Base-by-base conservation (phyloP, 805 yeast genomes). In the Yarrowia sp. region DNA sequence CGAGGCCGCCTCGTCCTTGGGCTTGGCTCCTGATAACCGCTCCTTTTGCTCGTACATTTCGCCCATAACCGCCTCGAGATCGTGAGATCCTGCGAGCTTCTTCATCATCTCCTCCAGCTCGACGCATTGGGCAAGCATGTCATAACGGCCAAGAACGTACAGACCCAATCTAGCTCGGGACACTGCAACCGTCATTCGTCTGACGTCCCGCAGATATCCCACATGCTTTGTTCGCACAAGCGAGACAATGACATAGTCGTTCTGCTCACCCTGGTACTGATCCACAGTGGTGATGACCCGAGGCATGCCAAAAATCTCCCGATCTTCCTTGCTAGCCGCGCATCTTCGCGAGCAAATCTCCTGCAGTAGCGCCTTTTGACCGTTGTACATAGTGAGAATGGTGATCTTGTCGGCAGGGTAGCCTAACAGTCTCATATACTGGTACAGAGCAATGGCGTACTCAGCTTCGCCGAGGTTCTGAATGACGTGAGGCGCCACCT, bases 391-490 rank as follows among this genome's bases (percentile, higher is more conserved):
- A 0, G 82, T 76, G 24, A 78, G 65, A 9, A 85, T 76, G 18
- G 75, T 71, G 18, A 84, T 75, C 19, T 68, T 67, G 0, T 68
- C 64, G 1, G 67, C 38, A 0, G 80, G 74, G 63, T 81, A 82
- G 0, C 81, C 83, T 19, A 77, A 59, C 3, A 76, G 63, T 5
- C 80, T 66, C 78, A 84, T 71, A 62, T 80, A 82, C 69, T 76
- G 77, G 66, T 72, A 82, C 6, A 82, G 63, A 0, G 73, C 70
- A 14, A 80, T 80, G 16, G 78, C 73, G 62, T 71, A 78, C 64
- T 80, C 82, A 0, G 84, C 85, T 65, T 83, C 83, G 9, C 71
- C 74, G n/a, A 76, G 59, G 62, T 79, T 79, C 38, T 76, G 80
- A 70, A 56, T 70, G 29, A 68, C 63, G 1, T 67, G 69, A 1